Evolutionary conservation across 148 eudicot genomes (phyloP).

Genomic region (Silene conica): DNA sequence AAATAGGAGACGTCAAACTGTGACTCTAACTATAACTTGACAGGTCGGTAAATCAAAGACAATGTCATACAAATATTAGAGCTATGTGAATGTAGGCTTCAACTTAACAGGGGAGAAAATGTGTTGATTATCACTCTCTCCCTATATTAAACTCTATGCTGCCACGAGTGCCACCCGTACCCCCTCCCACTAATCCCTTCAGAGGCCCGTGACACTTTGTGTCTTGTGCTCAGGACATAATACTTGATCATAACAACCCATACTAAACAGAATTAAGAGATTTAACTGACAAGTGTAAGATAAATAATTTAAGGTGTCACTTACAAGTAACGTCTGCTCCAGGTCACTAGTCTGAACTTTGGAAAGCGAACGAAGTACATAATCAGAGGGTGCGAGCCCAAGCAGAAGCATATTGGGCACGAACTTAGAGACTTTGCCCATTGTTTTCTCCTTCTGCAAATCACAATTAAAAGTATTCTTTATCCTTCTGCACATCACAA

Average conservation of each 20-base stretch:
- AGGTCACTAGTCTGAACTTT: constrained; percentile 85
- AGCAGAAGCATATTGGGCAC: constrained; percentile 78
- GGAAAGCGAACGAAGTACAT: constrained; percentile 77
- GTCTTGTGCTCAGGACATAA: background rate
- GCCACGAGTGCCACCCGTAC: no score
- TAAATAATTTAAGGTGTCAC: constrained; percentile 17
- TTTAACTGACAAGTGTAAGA: background rate
- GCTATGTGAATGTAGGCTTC: no score
- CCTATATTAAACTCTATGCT: no score
- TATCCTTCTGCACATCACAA: background rate
- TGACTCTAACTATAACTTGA: no score
- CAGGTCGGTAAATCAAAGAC: no score
- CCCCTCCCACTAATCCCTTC: no score
- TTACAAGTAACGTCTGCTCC: constrained; percentile 88
- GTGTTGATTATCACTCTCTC: no score
- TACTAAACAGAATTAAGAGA: background rate
- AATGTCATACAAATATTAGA: no score
- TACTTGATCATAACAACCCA: background rate
- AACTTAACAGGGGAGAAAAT: no score
- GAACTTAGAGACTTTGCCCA: constrained; percentile 53
- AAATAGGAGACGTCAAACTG: no score
- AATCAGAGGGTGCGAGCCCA: constrained; percentile 78
- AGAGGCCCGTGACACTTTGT: no score
- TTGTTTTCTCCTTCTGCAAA: constrained; percentile 67
- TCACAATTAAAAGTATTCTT: background rate